Evolutionary conservation across 129 eudicot species (phyloP), one percentile per base, ranked within the genome.

Genomic region (Sambucus nigra): DNA sequence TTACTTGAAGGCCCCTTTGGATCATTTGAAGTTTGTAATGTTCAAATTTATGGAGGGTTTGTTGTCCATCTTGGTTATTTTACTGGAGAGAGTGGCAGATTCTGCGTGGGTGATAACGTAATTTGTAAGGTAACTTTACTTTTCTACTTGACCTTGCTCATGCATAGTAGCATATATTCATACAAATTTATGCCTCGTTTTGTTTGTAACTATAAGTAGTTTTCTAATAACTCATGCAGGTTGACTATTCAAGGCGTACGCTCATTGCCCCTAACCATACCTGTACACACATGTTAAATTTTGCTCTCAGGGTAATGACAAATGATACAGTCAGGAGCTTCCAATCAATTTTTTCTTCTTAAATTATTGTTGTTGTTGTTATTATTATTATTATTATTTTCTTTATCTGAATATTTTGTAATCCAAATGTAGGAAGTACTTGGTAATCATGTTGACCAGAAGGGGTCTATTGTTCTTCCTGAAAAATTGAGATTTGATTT

Each of bases 391-490:
- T n/a, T n/a, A n/a, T n/a, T n/a, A n/a, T n/a, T n/a, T 40, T 41
- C 26, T 31, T 31, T 14, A 22, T 29, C 31, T 14, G 22, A 47
- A 38, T 33, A 21, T 20, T 29, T 42, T 47, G 24, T 41, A 38
- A 57, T 32, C 2, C 58, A 20, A 71, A 18, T 65, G 63, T 82
- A 91, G 98, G 88, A 91, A 75, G 95, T 91, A 35, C 95, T 91
- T 49, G 98, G 98, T 28, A 70, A 53, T 62, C 98, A 91, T 73
- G 80, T 91, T 57, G 95, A 91, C 72, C 98, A 91, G 72, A 91
- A 91, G 70, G 98, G 98, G 58, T 91, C 98, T 19, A 85, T 91
- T 61, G 98, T 91, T 59, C 98, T 91, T 75, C 94, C 98, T 33
- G 98, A 91, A 51, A 91, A 91, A 70, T 64, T 91, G 67, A 82